A percentile compares a stretch with the other conserved stretches of the same genome.
Conservation (phyloP, 164 flowering plant species). For the Dillenia suffruticosa region DNA sequence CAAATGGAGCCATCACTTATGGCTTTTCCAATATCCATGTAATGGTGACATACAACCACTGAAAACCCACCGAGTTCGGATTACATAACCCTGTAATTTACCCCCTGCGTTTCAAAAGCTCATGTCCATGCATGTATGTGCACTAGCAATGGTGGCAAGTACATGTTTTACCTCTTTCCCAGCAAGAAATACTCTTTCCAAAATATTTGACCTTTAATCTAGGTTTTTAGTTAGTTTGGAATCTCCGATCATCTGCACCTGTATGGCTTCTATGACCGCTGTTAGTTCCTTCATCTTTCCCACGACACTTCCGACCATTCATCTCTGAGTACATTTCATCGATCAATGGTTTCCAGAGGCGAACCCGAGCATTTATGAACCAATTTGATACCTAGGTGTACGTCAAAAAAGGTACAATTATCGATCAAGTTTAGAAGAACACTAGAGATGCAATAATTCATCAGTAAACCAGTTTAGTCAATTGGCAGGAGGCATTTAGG, state of each 20-base stretch:
- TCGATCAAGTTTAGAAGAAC: not conserved
- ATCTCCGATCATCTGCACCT: constrained; percentile 9
- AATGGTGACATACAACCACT: no score
- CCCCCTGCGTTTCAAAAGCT: no score
- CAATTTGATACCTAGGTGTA: constrained; percentile 67
- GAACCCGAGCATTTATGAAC: constrained; percentile 87
- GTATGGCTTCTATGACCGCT: constrained; percentile 7
- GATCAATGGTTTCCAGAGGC: constrained; percentile 85
- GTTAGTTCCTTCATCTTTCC: constrained; percentile 14
- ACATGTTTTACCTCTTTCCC: no score
- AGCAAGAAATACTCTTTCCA: no score
- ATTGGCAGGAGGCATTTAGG: no score
- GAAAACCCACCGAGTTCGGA: no score
- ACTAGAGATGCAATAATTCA: not conserved
- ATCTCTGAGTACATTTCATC: constrained; percentile 79
- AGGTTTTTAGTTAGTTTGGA: constrained; percentile 2
- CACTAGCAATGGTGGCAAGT: no score
- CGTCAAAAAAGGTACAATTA: not conserved
- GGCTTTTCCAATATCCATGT: no score
- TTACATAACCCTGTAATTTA: no score
- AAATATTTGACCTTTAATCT: no score
- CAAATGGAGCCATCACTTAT: no score
- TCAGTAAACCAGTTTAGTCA: not conserved
- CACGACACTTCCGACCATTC: constrained; percentile 23
- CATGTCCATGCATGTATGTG: no score